Evolutionary conservation across 148 eudicot species (phyloP).

Genomic region (Amaranthus hypochondriacus): DNA sequence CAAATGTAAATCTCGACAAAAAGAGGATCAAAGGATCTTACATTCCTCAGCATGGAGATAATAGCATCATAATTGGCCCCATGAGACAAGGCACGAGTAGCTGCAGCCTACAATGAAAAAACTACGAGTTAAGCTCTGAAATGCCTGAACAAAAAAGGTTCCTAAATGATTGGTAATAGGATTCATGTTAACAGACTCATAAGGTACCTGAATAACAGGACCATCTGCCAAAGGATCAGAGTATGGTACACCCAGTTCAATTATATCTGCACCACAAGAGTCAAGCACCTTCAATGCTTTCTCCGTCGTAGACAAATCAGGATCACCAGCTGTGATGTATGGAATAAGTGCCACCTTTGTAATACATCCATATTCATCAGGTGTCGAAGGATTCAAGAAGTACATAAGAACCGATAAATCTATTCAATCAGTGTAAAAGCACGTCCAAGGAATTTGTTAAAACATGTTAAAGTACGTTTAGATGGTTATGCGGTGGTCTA

Average conservation of each 20-base stretch:
- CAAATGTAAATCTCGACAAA: neutral
- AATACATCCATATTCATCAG: constrained; percentile 25
- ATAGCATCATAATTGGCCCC: constrained; percentile 77
- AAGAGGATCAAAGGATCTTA: constrained; percentile 19
- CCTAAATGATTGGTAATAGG: neutral
- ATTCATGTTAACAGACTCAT: neutral
- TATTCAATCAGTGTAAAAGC: too few relatives aligned
- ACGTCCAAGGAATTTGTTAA: too few relatives aligned
- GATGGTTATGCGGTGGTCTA: too few relatives aligned
- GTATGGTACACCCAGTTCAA: constrained; percentile 87
- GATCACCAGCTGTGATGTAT: constrained; percentile 93
- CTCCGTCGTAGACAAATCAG: constrained; percentile 81
- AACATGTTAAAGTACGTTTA: too few relatives aligned
- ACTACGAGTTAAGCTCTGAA: neutral
- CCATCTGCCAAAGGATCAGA: constrained; percentile 98
- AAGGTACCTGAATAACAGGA: constrained; percentile 87
- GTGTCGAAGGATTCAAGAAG: too few relatives aligned
- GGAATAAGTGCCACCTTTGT: constrained; percentile 84
- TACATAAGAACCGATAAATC: too few relatives aligned
- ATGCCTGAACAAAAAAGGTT: neutral
- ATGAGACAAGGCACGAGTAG: constrained; percentile 75
- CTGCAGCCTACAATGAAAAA: constrained; percentile 63
- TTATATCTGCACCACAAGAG: constrained; percentile 83
- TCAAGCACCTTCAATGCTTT: constrained; percentile 83
- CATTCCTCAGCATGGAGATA: constrained; percentile 68